Percentiles rank a stretch among this genome's conserved stretches.
phyloP scores from a whole-genome alignment of 73 alveolate genomes.

The Blepharisma japonicum region DNA sequence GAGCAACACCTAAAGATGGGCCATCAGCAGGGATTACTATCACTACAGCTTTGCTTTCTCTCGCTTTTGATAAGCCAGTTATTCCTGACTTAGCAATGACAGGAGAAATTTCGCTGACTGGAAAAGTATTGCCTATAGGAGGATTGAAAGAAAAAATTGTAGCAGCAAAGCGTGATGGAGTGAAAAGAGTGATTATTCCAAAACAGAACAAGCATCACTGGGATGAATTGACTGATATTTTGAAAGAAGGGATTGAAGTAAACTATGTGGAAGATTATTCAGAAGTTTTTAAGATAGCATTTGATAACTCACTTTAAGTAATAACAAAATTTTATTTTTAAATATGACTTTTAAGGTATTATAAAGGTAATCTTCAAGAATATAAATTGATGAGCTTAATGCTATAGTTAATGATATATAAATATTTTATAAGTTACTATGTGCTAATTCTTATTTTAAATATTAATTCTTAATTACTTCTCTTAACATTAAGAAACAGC shows the following conservation, averaged over 20 bases:
- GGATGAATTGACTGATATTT: conserved; percentile 34
- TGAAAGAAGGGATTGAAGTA: conserved; percentile 48
- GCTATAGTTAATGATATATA: no score
- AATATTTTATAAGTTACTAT: no score
- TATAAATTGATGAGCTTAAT: no score
- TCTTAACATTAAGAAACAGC: no score
- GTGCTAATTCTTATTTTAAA: no score
- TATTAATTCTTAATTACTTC: no score
- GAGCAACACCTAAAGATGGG: conserved; percentile 86
- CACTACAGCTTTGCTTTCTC: conserved; percentile 66
- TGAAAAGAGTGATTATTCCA: conserved; percentile 52
- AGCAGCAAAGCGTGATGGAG: conserved; percentile 66
- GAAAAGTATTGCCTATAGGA: conserved; percentile 59
- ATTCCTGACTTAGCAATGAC: conserved; percentile 74
- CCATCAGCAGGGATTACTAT: conserved; percentile 90
- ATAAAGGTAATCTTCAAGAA: no score
- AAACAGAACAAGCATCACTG: conserved; percentile 43
- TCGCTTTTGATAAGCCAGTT: conserved; percentile 67
- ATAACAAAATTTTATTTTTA: no score
- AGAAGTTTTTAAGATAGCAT: conserved; percentile 46
- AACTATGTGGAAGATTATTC: conserved; percentile 49
- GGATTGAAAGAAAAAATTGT: conserved; percentile 44
- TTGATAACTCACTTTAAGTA: conserved; percentile 2
- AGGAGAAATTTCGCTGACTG: conserved; percentile 84
- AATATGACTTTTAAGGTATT: no score